Base-by-base conservation (phyloP, 371 early-diverging fungal genomes). In the Mortierella sp. region DNA sequence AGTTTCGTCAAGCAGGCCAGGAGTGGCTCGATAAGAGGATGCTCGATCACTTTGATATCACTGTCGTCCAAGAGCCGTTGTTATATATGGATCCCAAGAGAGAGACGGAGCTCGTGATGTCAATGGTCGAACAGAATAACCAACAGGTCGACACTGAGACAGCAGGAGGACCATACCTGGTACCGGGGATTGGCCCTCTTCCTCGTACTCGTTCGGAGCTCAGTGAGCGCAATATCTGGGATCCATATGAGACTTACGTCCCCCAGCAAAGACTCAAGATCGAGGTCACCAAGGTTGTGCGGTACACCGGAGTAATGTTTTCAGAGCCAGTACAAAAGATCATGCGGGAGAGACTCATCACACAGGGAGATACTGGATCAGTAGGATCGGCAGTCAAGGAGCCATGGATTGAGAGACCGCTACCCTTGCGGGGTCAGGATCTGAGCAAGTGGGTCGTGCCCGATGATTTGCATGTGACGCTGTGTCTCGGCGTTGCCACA, bases 271-370 rank as follows among this genome's bases (percentile, higher is more conserved):
- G 76, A 39, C 32, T 34, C 56, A 42, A 43, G 50, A 69, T 75
- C 24, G 64, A 64, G 27, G 27, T 75, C 24, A 49, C 32, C 50
- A 55, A 56, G 30, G 21, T 69, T 8, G 64, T 56, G 9, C 68
- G 64, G n/a, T 75, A 75, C 57, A 75, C 76, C 2, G 76, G 76
- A 27, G 54, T 75, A 24, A 56, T 68, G 57, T 75, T 75, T 24
- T 75, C 76, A 6, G 58, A 58, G 19, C 9, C 51, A 15, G 57
- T 64, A 1, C 69, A 75, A 32, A 49, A 30, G 23, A 46, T 75
- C 46, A 37, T 75, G 27, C 48, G 41, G 49, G 59, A 64, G 1
- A 58, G 30, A 23, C n/a, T 55, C 0, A 50, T 50, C n/a, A 14
- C 34, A 34, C 57, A 47, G 28, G 47, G 34, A 53, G 44, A 7